Evolutionary conservation across 768 basidiomycete genomes (phyloP), one percentile per base, ranked within the genome.

Genomic region (Phanerochaete carnosa): DNA sequence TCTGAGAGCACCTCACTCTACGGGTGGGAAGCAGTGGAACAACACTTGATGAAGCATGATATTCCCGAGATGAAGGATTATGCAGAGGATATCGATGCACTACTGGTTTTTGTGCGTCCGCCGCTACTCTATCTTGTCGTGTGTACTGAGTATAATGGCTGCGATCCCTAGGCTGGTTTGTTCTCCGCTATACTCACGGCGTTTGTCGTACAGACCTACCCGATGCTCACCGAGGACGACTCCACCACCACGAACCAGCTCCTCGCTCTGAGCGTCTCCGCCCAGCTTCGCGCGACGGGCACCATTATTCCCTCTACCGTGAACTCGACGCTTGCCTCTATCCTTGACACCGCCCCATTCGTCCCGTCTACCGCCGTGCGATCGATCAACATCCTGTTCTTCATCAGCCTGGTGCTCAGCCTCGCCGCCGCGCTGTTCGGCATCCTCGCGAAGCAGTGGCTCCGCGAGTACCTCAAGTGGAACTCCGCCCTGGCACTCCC

Each of bases 51-150:
- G 15, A 23, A 22, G 1, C 22, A 60, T 30, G 58, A 60, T 32
- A 25, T 19, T 6, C 37, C 45, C 9, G 54, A 35, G 58, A 46
- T 54, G n/a, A n/a, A 30, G 5, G 58, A 35, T 16, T 45, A 52
- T 12, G 23, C 50, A 29, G 51, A 54, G 7, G 58, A 60, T 29
- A 60, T 60, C 23, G 52, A 60, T 35, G 54, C 58, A 7, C 37
- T 60, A 6, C 58, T 60, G 9, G 58, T 60, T 16, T 60, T 60
- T 23, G 58, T 60, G 25, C 9, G 58, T 43, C 11, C 33, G 13
- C 33, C 6, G 33, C 13, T 35, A 7, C 33, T 35, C 6, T 35
- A 7, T 35, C 33, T 35, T 35, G 7, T 35, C 15, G 7, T 35
- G 15, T 7, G 7, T 35, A 7, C 15, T 15, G 33, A 7, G 15